These are phyloP conservation scores for Piromyces sp. DNA, from an alignment of 192 early-diverging fungal species.

Conservation along the genomic window DNA sequence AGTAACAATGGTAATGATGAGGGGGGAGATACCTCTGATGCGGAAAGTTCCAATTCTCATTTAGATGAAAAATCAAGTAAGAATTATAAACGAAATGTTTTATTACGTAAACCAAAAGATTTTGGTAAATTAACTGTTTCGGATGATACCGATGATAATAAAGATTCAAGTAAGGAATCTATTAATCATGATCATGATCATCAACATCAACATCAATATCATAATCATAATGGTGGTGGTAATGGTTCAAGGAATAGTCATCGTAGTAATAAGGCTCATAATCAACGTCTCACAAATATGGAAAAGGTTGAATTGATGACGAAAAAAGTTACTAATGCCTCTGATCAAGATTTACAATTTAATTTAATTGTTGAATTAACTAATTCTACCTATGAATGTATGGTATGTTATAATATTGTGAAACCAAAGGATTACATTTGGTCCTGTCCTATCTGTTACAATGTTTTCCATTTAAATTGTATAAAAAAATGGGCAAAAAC, in stretches of 20 bases:
- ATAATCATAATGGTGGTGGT: not conserved
- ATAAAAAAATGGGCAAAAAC: conserved; percentile 54
- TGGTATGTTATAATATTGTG: conserved; percentile 86
- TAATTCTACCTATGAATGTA: conserved; percentile 72
- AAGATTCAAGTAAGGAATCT: not conserved
- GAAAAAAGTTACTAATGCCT: not conserved
- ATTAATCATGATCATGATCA: not conserved
- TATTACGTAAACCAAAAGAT: not conserved
- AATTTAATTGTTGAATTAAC: conserved; percentile 23
- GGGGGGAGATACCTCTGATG: not conserved
- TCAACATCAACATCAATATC: not conserved
- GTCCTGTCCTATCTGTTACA: conserved; percentile 75
- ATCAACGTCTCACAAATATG: not conserved
- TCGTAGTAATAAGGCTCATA: not conserved
- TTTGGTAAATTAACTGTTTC: not conserved
- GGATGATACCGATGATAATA: not conserved
- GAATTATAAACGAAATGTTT: not conserved
- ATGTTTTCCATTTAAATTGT: conserved; percentile 79
- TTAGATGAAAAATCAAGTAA: not conserved
- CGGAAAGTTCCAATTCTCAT: not conserved
- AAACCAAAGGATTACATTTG: conserved; percentile 52
- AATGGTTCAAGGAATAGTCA: not conserved
- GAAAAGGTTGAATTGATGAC: not conserved
- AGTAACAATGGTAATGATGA: not conserved
- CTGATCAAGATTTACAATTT: not conserved